phyloP scores from a whole-genome alignment of 106 monocot genomes.

The Dendrobium catenatum region DNA sequence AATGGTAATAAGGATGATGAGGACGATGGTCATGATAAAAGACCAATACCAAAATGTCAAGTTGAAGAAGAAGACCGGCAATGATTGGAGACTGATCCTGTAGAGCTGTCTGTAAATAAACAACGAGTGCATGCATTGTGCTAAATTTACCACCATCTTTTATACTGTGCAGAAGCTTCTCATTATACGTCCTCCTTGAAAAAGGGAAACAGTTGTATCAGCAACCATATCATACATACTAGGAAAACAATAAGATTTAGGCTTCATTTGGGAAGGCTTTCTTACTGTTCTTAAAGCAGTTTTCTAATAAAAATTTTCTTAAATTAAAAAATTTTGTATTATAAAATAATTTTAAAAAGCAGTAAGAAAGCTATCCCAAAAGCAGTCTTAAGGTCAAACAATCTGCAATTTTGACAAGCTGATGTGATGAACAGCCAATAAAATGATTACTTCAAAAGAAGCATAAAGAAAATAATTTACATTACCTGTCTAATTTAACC shows the following conservation, averaged over 20 bases:
- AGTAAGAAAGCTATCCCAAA: too few species aligned
- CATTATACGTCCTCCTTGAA: constrained; percentile 32
- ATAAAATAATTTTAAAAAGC: too few species aligned
- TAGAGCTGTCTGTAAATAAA: constrained; percentile 36
- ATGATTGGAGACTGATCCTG: constrained; percentile 45
- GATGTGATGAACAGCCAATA: neutral
- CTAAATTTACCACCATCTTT: constrained; percentile 40
- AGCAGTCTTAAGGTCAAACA: neutral
- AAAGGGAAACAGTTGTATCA: constrained; percentile 1
- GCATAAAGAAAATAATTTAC: neutral
- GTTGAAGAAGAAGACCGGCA: constrained; percentile 58
- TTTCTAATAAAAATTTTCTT: too few species aligned
- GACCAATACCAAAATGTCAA: constrained; percentile 42
- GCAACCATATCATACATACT: neutral
- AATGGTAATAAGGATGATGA: neutral
- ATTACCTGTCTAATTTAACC: constrained; percentile 42
- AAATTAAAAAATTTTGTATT: too few species aligned
- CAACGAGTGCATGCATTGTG: constrained; percentile 48
- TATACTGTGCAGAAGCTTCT: constrained; percentile 34
- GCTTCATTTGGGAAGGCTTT: too few species aligned
- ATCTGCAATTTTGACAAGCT: neutral
- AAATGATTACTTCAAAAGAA: neutral
- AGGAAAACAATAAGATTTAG: neutral
- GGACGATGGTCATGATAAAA: neutral
- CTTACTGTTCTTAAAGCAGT: too few species aligned